These are phyloP conservation scores for Filobasidium uniguttulatum DNA, from an alignment of 1,284 basidiomycete species.

Conservation along the genomic window DNA sequence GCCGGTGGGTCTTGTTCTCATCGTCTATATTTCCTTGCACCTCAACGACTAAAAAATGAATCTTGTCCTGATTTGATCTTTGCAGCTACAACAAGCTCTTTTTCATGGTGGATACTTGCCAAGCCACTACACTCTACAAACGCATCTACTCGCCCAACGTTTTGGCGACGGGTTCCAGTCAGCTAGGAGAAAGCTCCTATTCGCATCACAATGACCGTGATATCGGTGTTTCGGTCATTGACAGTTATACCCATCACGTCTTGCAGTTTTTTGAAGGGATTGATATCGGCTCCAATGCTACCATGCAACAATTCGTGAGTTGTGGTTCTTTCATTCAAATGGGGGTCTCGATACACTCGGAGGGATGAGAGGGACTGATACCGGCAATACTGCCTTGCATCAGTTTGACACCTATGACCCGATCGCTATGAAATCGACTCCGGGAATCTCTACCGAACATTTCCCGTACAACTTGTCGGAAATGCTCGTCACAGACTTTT, in stretches of 20 bases:
- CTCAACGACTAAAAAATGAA: background rate
- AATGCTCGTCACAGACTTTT: conserved; percentile 85
- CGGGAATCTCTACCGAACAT: conserved; percentile 74
- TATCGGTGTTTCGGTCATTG: conserved; percentile 90
- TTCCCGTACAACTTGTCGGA: conserved; percentile 49
- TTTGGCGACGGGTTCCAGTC: conserved; percentile 78
- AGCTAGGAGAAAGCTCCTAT: conserved; percentile 83
- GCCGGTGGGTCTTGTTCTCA: conserved; percentile 50
- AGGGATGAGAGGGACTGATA: no score
- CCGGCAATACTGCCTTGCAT: background rate
- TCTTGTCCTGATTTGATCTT: background rate
- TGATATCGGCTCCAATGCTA: conserved; percentile 71
- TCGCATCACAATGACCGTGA: conserved; percentile 91
- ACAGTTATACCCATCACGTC: conserved; percentile 84
- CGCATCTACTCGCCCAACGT: conserved; percentile 94
- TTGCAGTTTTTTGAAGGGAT: conserved; percentile 82
- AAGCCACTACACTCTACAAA: conserved; percentile 90
- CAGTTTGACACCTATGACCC: conserved; percentile 72
- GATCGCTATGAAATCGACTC: conserved; percentile 61
- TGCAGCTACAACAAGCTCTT: conserved; percentile 86
- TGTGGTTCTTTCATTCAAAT: background rate
- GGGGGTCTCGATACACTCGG: no score
- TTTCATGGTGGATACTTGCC: conserved; percentile 98
- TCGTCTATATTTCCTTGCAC: no score
- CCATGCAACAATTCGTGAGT: conserved; percentile 72